Evolutionary conservation across 23 red algal genomes (phyloP), one percentile per base, ranked within the genome.

Genomic region (Cyanidium caldarium): DNA sequence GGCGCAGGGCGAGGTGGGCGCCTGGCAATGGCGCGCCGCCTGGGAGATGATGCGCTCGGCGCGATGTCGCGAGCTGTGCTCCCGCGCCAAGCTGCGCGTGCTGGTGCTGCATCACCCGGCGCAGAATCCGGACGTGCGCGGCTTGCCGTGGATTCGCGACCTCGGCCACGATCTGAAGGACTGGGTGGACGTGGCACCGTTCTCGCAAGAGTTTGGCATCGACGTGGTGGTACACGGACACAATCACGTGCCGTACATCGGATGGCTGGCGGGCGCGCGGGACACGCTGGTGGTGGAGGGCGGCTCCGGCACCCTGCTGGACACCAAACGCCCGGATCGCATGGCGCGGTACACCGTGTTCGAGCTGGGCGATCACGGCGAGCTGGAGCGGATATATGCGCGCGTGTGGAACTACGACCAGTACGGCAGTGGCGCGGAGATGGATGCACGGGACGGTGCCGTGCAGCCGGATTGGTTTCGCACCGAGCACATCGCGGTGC

Each of bases 341-440:
- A 72, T 81, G 43, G 77, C 77, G 21, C 37, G 77, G 7, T 81
- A 81, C 57, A 81, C 77, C 2, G 66, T 81, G 2, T 81, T 81
- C 40, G 77, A 81, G 58, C 69, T 81, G 66, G 57, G 44, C 33
- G 77, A 72, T 44, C 1, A 40, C 29, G 56, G 75, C 23, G 14
- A 19, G 13, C 37, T 81, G 21, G 77, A 14, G 0, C 77, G 77
- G 38, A 72, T 29, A 0, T 69, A 38, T 40, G 65, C 77, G 36
- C 65, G 77, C 2, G 77, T 81, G 33, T 81, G 77, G 77, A 65
- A 81, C 58, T 35, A 51, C 2, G 33, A 58, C 3, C 25, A 45
- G 1, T 61, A 61, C 21, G 51, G 31, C 7, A 61, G 23, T 28
- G 21, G 19, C 7, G 7, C n/a, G 10, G 31, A 25, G 7, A 7